These are phyloP conservation scores for Aspergillus saccharolyticus DNA, from an alignment of 495 filamentous ascomycete genomes.

Conservation along the genomic window DNA sequence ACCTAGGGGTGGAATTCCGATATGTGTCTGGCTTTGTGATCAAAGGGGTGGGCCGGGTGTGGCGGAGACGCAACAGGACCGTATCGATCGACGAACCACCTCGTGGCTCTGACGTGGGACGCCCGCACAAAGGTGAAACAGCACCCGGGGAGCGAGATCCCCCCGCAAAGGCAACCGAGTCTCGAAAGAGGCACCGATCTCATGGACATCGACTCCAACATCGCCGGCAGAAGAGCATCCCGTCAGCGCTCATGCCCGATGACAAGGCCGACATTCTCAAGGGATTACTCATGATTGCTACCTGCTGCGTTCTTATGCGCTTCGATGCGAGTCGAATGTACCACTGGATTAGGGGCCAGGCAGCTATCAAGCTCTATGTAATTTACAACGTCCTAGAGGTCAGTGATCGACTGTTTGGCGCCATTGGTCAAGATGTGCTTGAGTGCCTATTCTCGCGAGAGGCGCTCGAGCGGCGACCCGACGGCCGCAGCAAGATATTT, in stretches of 20 bases:
- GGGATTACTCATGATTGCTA: conserved; percentile 76
- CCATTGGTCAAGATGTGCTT: conserved; percentile 90
- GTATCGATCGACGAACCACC: conserved; percentile 23
- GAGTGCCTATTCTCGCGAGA: conserved; percentile 93
- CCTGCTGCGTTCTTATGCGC: conserved; percentile 79
- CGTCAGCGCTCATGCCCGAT: conserved; percentile 74
- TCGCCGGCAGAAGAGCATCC: conserved; percentile 73
- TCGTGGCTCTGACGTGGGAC: conserved; percentile 21
- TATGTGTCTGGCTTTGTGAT: conserved; percentile 70
- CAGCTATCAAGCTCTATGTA: conserved; percentile 95
- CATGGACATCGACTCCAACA: conserved; percentile 49
- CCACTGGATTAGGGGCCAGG: conserved; percentile 92
- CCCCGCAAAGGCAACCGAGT: conserved; percentile 18
- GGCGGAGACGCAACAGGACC: conserved; percentile 52
- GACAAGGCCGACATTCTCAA: conserved; percentile 95
- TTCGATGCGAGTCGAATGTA: conserved; percentile 98
- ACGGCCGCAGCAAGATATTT: conserved; percentile 89
- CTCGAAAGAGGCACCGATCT: conserved; percentile 26
- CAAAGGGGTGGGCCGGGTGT: conserved; percentile 69
- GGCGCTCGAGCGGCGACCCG: conserved; percentile 77
- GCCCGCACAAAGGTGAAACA: conserved; percentile 6
- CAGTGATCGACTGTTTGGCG: conserved; percentile 79
- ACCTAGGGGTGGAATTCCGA: conserved; percentile 57
- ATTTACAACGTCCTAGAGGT: conserved; percentile 96
- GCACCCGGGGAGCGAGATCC: conserved; percentile 21